Evolutionary conservation across 2,329 filamentous ascomycete genomes (phyloP), one percentile per base, ranked within the genome.

Genomic region (Fusarium incarnatum): DNA sequence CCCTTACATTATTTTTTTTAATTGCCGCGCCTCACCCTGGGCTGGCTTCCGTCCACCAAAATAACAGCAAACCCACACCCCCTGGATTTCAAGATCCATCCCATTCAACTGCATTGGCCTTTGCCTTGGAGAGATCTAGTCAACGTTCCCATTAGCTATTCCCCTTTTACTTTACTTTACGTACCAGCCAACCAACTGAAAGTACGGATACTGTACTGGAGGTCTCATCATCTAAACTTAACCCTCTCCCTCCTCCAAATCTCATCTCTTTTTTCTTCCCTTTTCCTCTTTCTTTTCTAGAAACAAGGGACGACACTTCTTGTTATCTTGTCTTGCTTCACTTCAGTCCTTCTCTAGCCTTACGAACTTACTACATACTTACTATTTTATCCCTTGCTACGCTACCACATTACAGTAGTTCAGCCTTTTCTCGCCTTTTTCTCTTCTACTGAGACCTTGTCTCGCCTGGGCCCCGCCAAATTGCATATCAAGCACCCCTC

Each of bases 401-500:
- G 27, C 32, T 22, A 34, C 41, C n/a, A 62, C 54, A 15, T 46
- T 62, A 59, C 37, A 63, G 57, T 69, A 64, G 45, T 41, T 32
- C 18, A 56, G 40, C 60, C 25, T 64, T 71, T 66, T 64, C 56
- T 55, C 62, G 57, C 52, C 49, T 60, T 65, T 71, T 80, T 73
- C 83, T 83, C 73, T 56, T 72, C 69, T 64, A 30, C 60, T 58
- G 60, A 72, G 74, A 48, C 63, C 45, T 53, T 74, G 66, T 69
- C 68, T 74, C 65, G 63, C 60, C 67, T 65, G 56, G 57, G 58
- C 77, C 76, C 78, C 76, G 75, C 70, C 76, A 77, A 67, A 79
- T 80, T 79, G 77, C 79, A 79, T 80, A 80, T 73, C 63, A 71
- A 60, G 60, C 69, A 58, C 68, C 74, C 73, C 73, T 77, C 75